Percentiles rank a stretch among this genome's conserved stretches.
Conservation (phyloP, 257 asterid genomes). For the Jasminum sambac region DNA sequence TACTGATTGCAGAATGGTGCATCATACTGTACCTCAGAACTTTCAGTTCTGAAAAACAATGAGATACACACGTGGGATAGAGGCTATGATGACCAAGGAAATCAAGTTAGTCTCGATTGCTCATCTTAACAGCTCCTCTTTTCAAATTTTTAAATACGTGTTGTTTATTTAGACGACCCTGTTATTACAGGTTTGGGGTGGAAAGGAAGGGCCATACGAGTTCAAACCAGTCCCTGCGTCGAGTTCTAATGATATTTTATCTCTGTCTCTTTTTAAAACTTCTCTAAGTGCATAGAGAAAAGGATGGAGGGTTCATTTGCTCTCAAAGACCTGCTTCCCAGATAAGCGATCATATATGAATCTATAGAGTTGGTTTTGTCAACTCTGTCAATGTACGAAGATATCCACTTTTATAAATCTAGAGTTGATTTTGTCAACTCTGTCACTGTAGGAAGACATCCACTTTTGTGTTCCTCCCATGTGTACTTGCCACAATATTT, state of each 20-base stretch:
- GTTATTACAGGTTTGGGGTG: slow-evolving; percentile 84
- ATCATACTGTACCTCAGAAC: slow-evolving; percentile 55
- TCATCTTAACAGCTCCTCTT: background rate
- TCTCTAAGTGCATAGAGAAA: slow-evolving; percentile 55
- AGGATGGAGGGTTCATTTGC: slow-evolving; percentile 64
- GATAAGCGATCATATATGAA: slow-evolving; percentile 33
- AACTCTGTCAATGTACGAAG: slow-evolving; percentile 16
- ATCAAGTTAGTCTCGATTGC: slow-evolving; percentile 53
- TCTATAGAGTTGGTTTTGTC: slow-evolving; percentile 13
- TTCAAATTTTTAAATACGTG: background rate
- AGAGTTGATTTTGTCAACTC: slow-evolving; percentile 9
- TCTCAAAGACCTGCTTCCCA: slow-evolving; percentile 54
- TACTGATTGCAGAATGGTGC: slow-evolving; percentile 52
- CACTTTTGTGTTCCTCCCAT: slow-evolving; percentile 12
- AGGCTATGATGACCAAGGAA: slow-evolving; percentile 83
- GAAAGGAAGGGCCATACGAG: slow-evolving; percentile 83
- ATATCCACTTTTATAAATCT: slow-evolving; percentile 10
- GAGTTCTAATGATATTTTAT: slow-evolving; percentile 55
- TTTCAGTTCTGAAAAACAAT: slow-evolving; percentile 72
- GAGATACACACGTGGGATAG: slow-evolving; percentile 93
- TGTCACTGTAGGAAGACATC: slow-evolving; percentile 11
- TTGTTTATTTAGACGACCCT: background rate
- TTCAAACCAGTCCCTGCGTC: slow-evolving; percentile 89
- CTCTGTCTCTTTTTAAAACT: slow-evolving; percentile 52
- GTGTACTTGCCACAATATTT: slow-evolving; percentile 15